Percentiles rank a stretch among this genome's conserved stretches.
Conservation (phyloP, 495 filamentous ascomycete species). For the Podospora pseudocomata region DNA sequence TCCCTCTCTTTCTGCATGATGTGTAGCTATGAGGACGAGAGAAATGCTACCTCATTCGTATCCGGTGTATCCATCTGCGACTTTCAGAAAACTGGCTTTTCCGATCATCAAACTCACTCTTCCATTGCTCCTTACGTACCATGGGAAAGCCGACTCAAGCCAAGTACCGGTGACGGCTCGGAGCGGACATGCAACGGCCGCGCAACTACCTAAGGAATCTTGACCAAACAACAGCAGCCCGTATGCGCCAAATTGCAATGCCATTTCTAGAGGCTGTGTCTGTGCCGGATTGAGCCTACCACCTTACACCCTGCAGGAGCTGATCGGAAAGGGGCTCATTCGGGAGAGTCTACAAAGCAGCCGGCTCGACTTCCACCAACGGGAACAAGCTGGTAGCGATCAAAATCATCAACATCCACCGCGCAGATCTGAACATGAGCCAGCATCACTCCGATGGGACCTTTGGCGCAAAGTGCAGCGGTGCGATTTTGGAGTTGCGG, state of each 20-base stretch:
- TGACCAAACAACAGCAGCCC: background rate
- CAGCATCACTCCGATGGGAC: slow-evolving; percentile 77
- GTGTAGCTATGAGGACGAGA: too few species aligned
- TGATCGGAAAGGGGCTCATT: slow-evolving; percentile 94
- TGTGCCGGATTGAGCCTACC: slow-evolving; percentile 48
- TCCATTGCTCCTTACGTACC: background rate
- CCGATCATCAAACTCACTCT: background rate
- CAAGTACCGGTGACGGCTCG: background rate
- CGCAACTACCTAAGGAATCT: background rate
- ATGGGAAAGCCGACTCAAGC: background rate
- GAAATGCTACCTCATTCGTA: too few species aligned
- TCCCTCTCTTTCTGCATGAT: too few species aligned
- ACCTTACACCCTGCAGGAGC: slow-evolving; percentile 73
- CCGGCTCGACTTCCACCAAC: slow-evolving; percentile 38
- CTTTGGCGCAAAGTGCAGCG: slow-evolving; percentile 80
- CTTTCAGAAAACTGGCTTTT: background rate
- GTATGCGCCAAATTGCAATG: background rate
- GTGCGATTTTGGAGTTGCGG: slow-evolving; percentile 94
- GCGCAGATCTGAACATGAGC: slow-evolving; percentile 39
- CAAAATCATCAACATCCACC: slow-evolving; percentile 93
- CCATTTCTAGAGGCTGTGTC: slow-evolving; percentile 45
- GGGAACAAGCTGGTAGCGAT: slow-evolving; percentile 71
- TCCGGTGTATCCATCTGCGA: too few species aligned
- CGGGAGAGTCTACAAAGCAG: slow-evolving; percentile 87
- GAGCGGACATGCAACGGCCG: background rate